Evolutionary conservation across 352 stramenopile genomes (phyloP).

Genomic region (Plasmopara viticola): DNA sequence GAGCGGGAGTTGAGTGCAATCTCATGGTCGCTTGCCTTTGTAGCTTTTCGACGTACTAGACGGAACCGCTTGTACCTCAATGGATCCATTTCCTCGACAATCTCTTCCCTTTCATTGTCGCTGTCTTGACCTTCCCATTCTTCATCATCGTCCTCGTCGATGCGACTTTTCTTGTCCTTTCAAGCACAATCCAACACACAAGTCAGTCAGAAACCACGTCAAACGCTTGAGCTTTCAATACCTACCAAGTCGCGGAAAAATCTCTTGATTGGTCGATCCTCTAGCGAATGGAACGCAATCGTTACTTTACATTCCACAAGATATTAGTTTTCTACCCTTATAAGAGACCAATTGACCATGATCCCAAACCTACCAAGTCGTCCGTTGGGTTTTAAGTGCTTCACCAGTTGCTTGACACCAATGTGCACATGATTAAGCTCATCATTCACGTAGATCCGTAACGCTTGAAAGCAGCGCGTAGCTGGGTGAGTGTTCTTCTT

Average conservation of each 20-base stretch:
- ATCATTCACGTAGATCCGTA: conserved; percentile 79
- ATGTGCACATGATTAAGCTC: conserved; percentile 63
- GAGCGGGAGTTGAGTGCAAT: conserved; percentile 57
- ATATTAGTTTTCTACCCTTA: background rate
- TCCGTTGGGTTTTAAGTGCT: conserved; percentile 45
- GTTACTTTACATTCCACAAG: conserved; percentile 32
- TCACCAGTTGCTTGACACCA: conserved; percentile 47
- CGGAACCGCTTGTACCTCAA: conserved; percentile 44
- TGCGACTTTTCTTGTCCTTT: conserved; percentile 35
- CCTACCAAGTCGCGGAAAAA: conserved; percentile 62
- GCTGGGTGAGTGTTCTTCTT: conserved; percentile 49
- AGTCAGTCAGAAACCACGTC: background rate
- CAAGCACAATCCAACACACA: conserved; percentile 3
- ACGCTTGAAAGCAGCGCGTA: conserved; percentile 70
- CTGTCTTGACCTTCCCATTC: conserved; percentile 17
- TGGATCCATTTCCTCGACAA: conserved; percentile 15
- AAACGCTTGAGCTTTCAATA: background rate
- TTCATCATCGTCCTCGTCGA: conserved; percentile 25
- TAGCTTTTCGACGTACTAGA: conserved; percentile 56
- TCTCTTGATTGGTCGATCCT: conserved; percentile 76
- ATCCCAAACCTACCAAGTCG: conserved; percentile 36
- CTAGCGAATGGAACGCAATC: conserved; percentile 81
- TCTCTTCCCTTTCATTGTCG: conserved; percentile 23
- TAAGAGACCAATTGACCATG: conserved; percentile 2
- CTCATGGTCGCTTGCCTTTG: conserved; percentile 60